Evolutionary conservation across 371 early-diverging fungal species (phyloP).

Genomic region (Actinomortierella ambigua): DNA sequence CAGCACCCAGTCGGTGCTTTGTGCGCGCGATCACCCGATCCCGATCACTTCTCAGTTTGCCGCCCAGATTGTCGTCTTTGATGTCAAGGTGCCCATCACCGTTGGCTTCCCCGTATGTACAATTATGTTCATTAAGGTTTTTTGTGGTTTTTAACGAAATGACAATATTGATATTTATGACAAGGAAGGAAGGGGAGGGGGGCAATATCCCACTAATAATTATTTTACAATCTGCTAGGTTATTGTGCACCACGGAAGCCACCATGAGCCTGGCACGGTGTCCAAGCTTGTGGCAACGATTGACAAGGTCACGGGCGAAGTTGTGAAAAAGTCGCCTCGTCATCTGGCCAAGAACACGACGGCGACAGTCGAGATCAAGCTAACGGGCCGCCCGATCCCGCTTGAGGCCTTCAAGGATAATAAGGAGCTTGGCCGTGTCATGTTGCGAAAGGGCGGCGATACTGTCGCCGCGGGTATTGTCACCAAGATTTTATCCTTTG

Average conservation of each 20-base stretch:
- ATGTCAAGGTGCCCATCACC: conserved; percentile 87
- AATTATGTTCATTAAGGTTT: no score
- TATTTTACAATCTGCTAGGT: conserved; percentile 53
- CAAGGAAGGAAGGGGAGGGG: no score
- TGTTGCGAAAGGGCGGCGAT: conserved; percentile 83
- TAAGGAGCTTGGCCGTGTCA: conserved; percentile 89
- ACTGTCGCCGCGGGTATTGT: conserved; percentile 95
- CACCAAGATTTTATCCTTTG: conserved; percentile 57
- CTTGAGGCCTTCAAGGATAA: conserved; percentile 84
- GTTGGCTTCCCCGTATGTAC: conserved; percentile 89
- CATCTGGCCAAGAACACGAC: conserved; percentile 79
- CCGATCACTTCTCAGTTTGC: conserved; percentile 75
- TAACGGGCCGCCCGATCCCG: conserved; percentile 75
- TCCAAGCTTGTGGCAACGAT: conserved; percentile 71
- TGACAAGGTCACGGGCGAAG: conserved; percentile 85
- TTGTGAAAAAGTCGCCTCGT: conserved; percentile 83
- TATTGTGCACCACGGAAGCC: conserved; percentile 81
- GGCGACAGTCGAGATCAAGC: conserved; percentile 82
- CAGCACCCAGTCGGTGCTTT: conserved; percentile 81
- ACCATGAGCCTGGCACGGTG: conserved; percentile 81
- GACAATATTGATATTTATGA: no score
- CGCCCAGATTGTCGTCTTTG: conserved; percentile 92
- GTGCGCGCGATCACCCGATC: conserved; percentile 67
- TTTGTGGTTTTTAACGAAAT: background rate
- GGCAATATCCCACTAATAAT: no score